Conservation (phyloP, 225 moss, liverwort and hornwort genomes). For the Bryum argenteum region DNA sequence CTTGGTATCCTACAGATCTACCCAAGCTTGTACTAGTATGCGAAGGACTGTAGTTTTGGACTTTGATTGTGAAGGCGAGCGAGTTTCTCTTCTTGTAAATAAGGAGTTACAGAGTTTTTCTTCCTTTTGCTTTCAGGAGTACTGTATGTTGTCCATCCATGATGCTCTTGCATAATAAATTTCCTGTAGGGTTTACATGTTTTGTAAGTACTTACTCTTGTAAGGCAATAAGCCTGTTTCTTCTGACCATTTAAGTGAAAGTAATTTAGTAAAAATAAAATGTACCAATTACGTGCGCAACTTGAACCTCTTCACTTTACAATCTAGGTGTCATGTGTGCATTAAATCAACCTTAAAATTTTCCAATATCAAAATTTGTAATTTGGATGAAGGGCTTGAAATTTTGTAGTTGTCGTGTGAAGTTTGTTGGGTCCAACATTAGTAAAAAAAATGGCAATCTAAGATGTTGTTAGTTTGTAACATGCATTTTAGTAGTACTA, state of each 20-base stretch:
- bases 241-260: too few relatives aligned
- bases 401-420: too few relatives aligned
- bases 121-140: background rate
- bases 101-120: constrained; percentile 6
- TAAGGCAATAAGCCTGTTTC: background rate
- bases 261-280: background rate
- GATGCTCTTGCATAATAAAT: constrained; percentile 25
- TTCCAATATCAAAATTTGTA: too few relatives aligned
- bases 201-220: background rate
- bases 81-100: constrained; percentile 17
- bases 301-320: too few relatives aligned
- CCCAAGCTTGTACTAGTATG: constrained; percentile 14
- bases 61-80: constrained; percentile 1
- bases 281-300: too few relatives aligned
- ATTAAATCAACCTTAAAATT: too few relatives aligned
- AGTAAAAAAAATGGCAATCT: too few relatives aligned
- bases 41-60: constrained; percentile 12
- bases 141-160: constrained; percentile 1
- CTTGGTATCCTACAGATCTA: background rate
- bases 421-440: too few relatives aligned
- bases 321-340: too few relatives aligned
- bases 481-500: too few relatives aligned
- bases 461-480: too few relatives aligned
- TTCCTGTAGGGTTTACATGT: background rate
- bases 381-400: too few relatives aligned